Evolutionary conservation across 1,139 yeast species (phyloP), one percentile per base, ranked within the genome.

Genomic region (Geotrichum citri-aurantii): DNA sequence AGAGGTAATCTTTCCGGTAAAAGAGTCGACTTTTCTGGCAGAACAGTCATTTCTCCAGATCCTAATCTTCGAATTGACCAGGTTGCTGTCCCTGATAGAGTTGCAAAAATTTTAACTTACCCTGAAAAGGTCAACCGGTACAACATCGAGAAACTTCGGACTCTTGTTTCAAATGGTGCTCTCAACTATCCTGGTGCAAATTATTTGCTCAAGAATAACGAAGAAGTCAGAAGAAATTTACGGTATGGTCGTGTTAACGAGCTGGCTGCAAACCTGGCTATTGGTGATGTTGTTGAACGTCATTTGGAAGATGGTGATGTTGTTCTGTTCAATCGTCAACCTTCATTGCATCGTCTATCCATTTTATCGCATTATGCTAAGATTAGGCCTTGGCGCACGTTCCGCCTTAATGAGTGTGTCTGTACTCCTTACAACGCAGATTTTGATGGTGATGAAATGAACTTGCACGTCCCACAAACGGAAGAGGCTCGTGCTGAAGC

Each of bases 401-500:
- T 95, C 77, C 80, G 99, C 66, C 81, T 95, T 67, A 95, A 95
- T 70, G 99, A 95, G 74, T 95, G 99, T 86, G 99, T 93, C 17
- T 95, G 99, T 78, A 93, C 99, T 0, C 99, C 99, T 1, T 95
- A 93, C 75, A 95, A 95, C 73, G 99, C 99, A 49, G 99, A 95
- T 81, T 95, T 95, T 71, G 99, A 95, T 74, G 99, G 99, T 73
- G 99, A 95, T 75, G 99, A 95, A 75, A 95, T 95, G 99, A 95
- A 95, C 73, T 79, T 95, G 71, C 99, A 95, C 71, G 99, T 95
- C 50, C 99, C 99, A 1, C 99, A 95, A 75, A 93, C 99, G 0
- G 99, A 95, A 74, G 99, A 95, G 74, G 99, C 99, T 1, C 80
- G 99, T 66, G 96, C 99, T 0, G 99, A 95, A 74, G 99, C 99